phyloP scores from a whole-genome alignment of 1,139 yeast species.

The Blastobotrys buckinghamii region DNA sequence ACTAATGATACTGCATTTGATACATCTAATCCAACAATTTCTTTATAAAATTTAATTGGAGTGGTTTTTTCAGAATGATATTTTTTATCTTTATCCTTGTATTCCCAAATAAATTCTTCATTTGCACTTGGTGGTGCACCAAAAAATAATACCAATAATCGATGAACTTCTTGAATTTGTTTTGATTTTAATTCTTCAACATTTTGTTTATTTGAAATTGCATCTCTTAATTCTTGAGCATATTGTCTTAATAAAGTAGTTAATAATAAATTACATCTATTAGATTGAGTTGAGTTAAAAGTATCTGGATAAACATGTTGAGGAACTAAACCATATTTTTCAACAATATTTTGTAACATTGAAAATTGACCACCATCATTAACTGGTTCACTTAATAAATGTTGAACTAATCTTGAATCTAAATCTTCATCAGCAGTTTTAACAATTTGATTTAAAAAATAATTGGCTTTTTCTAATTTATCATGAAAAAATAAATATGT shows the following conservation, averaged over 20 bases:
- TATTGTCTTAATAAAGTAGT: constrained; percentile 68
- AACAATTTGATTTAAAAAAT: constrained; percentile 65
- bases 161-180: constrained; percentile 58
- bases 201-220: constrained; percentile 30
- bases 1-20: constrained; percentile 57
- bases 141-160: constrained; percentile 56
- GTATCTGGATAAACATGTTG: constrained; percentile 65
- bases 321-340: constrained; percentile 77
- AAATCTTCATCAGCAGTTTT: constrained; percentile 58
- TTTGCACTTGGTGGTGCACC: constrained; percentile 75
- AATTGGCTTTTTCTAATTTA: constrained; percentile 63
- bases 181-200: constrained; percentile 37
- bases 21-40: constrained; percentile 49
- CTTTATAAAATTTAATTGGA: constrained; percentile 56
- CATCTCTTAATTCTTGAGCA: constrained; percentile 59
- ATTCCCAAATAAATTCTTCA: constrained; percentile 68
- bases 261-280: constrained; percentile 53
- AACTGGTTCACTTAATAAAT: constrained; percentile 56
- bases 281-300: constrained; percentile 54
- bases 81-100: constrained; percentile 63
- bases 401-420: constrained; percentile 63
- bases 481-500: constrained; percentile 67
- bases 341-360: constrained; percentile 67
- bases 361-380: constrained; percentile 85
- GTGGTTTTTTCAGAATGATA: constrained; percentile 49